phyloP scores from a whole-genome alignment of 495 filamentous ascomycete species.

The Polyplosphaeria fusca region DNA sequence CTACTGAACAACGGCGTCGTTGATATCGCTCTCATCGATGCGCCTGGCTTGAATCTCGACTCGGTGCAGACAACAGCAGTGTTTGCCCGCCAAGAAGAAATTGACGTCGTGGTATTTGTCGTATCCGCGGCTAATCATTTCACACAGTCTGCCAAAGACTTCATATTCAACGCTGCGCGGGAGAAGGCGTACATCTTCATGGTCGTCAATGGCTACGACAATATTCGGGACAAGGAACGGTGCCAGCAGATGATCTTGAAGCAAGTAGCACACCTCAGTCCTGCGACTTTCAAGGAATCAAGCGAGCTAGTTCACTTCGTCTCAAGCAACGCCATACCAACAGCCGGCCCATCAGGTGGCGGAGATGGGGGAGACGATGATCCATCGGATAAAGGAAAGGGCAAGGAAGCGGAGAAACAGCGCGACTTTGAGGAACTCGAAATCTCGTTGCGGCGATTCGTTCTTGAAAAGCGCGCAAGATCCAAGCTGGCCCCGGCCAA shows the following conservation, averaged over 20 bases:
- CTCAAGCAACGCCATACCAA: slow-evolving; percentile 89
- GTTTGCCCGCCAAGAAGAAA: slow-evolving; percentile 95
- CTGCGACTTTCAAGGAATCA: slow-evolving; percentile 87
- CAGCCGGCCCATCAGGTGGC: slow-evolving; percentile 57
- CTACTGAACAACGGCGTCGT: slow-evolving; percentile 96
- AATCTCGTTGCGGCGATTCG: slow-evolving; percentile 82
- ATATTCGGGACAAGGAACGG: slow-evolving; percentile 81
- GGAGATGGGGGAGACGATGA: slow-evolving; percentile 54
- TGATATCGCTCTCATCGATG: slow-evolving; percentile 96
- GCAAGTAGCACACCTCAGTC: slow-evolving; percentile 79
- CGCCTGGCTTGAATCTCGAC: slow-evolving; percentile 90
- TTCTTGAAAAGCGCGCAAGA: slow-evolving; percentile 89
- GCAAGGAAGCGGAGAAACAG: slow-evolving; percentile 81
- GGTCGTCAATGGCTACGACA: slow-evolving; percentile 95
- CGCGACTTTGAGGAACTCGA: slow-evolving; percentile 88
- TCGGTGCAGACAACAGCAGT: slow-evolving; percentile 95
- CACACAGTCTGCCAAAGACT: slow-evolving; percentile 91
- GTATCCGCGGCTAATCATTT: slow-evolving; percentile 98
- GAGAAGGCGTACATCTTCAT: slow-evolving; percentile 99
- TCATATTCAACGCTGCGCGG: slow-evolving; percentile 89
- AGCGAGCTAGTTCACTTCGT: slow-evolving; percentile 95
- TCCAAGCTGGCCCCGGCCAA: slow-evolving; percentile 95
- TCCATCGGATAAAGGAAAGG: slow-evolving; percentile 53
- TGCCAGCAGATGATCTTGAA: slow-evolving; percentile 90
- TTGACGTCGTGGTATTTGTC: slow-evolving; percentile 97